Evolutionary conservation across 345 rosid genomes (phyloP).

Genomic region (Erysimum cheiranthoides): DNA sequence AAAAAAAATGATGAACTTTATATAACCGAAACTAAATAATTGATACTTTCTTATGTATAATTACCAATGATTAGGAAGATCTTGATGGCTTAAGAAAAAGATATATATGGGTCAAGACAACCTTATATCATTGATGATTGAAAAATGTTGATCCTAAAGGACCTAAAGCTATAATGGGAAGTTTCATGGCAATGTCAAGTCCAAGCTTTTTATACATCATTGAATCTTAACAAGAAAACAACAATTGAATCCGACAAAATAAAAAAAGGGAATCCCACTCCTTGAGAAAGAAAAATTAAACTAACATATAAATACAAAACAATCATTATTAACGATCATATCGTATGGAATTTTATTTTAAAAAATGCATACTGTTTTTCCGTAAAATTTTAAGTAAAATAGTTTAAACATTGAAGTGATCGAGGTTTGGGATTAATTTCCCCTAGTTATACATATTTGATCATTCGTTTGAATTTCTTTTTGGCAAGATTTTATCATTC

Average conservation of each 20-base stretch:
- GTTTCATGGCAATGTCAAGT: slow-evolving; percentile 30
- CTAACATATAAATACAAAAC: slow-evolving; percentile 17
- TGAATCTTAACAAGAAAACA: slow-evolving; percentile 26
- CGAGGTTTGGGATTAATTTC: background rate
- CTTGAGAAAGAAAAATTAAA: slow-evolving; percentile 30
- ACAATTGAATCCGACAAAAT: slow-evolving; percentile 28
- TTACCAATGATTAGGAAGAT: slow-evolving; percentile 20
- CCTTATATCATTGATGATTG: slow-evolving; percentile 22
- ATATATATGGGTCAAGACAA: slow-evolving; percentile 6
- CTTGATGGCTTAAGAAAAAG: background rate
- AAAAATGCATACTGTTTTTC: background rate
- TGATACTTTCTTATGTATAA: background rate
- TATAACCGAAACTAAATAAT: background rate
- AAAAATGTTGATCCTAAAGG: background rate
- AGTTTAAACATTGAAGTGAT: background rate
- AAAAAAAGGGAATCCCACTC: slow-evolving; percentile 22
- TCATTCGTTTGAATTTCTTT: no score
- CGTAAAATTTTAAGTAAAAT: background rate
- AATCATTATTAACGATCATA: background rate
- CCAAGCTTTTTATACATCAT: slow-evolving; percentile 21
- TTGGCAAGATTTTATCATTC: no score
- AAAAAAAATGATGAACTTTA: background rate
- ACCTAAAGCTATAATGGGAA: slow-evolving; percentile 24
- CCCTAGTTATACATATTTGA: no score
- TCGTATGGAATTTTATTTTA: background rate